Percentiles rank a stretch among this genome's conserved stretches.
Conservation (phyloP, 441 rosid genomes). For the Croton setiger region DNA sequence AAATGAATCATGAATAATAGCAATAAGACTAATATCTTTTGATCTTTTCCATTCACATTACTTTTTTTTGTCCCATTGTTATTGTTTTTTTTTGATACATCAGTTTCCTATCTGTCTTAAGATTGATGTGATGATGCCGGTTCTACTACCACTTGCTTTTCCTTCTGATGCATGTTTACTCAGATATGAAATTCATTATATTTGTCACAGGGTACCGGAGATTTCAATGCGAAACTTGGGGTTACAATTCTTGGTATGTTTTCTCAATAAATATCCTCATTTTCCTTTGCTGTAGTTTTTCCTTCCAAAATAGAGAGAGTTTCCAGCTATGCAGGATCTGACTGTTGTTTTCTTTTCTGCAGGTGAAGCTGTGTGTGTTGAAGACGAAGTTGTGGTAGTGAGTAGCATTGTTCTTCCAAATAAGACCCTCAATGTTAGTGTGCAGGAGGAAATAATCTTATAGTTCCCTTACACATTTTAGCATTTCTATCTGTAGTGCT, state of each 20-base stretch:
- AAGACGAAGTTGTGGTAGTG: slow-evolving; percentile 83
- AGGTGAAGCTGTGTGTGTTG: slow-evolving; percentile 87
- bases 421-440: slow-evolving; percentile 80
- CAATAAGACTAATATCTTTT: not conserved
- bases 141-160: not conserved
- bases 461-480: slow-evolving; percentile 16
- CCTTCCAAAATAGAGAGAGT: not conserved
- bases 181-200: slow-evolving; percentile 14
- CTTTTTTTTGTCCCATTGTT: no score
- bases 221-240: slow-evolving; percentile 77
- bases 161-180: not conserved
- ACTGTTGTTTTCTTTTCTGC: slow-evolving; percentile 21
- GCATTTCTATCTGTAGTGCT: not conserved
- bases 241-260: slow-evolving; percentile 84
- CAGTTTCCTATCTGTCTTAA: not conserved
- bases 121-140: not conserved
- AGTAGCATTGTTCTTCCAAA: slow-evolving; percentile 90
- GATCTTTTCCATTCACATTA: no score
- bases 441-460: slow-evolving; percentile 84
- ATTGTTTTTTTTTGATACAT: no score
- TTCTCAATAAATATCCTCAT: not conserved
- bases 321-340: slow-evolving; percentile 10
- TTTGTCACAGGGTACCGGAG: slow-evolving; percentile 68
- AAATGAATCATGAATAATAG: not conserved
- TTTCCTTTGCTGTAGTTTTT: not conserved